Conservation (phyloP, 2,329 filamentous ascomycete genomes). For the Diaporthe sp. region DNA sequence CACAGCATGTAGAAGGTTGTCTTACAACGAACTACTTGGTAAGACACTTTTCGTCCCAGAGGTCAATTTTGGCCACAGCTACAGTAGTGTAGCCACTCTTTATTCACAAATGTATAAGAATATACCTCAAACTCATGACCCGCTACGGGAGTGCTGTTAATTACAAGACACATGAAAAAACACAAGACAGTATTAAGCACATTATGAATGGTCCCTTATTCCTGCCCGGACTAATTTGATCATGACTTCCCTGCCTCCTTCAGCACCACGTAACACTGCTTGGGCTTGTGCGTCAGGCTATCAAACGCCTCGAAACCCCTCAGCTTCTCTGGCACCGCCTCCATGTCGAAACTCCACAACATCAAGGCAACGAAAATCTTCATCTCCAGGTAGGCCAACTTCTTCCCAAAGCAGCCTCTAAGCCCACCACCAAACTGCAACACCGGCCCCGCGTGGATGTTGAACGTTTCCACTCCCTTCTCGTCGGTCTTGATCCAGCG, state of each 20-base stretch:
- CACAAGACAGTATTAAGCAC: background rate
- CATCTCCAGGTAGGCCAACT: slow-evolving; percentile 49
- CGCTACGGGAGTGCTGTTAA: too few relatives aligned
- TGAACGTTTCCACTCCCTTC: slow-evolving; percentile 40
- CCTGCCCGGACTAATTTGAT: too few relatives aligned
- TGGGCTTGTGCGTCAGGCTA: slow-evolving; percentile 33
- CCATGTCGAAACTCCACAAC: slow-evolving; percentile 48
- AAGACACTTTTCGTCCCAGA: too few relatives aligned
- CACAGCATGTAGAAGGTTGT: too few relatives aligned
- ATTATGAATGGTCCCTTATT: background rate
- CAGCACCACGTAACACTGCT: slow-evolving; percentile 32
- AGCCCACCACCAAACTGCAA: slow-evolving; percentile 46
- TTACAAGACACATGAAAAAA: background rate
- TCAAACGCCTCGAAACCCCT: slow-evolving; percentile 24
- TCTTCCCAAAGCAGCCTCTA: slow-evolving; percentile 48
- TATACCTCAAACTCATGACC: too few relatives aligned
- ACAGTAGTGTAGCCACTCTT: too few relatives aligned
- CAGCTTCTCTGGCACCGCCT: slow-evolving; percentile 46
- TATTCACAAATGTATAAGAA: too few relatives aligned
- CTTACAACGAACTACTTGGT: too few relatives aligned
- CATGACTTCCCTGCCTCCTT: slow-evolving; percentile 1
- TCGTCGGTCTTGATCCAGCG: slow-evolving; percentile 34
- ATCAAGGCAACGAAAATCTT: slow-evolving; percentile 45
- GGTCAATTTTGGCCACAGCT: too few relatives aligned
- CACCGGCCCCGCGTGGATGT: slow-evolving; percentile 46